A percentile compares a stretch with the other conserved stretches of the same genome.
phyloP scores from a whole-genome alignment of 2,329 filamentous ascomycete genomes.

The Akanthomyces muscarius region DNA sequence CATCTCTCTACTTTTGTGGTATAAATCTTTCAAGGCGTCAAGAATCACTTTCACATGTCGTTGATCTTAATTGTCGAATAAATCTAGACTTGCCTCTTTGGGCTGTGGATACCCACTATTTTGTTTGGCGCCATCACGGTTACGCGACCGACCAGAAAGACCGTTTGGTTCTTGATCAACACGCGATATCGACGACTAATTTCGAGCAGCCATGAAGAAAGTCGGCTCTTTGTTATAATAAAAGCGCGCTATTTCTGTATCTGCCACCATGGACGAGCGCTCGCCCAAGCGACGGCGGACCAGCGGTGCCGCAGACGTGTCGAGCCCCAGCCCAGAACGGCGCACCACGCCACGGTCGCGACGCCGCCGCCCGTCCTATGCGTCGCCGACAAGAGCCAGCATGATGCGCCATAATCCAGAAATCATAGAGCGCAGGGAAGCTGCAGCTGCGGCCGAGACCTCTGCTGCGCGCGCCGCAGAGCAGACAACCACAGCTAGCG shows the following conservation, averaged over 20 bases:
- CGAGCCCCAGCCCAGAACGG: constrained; percentile 27
- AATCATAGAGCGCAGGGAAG: constrained; percentile 45
- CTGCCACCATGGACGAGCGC: constrained; percentile 44
- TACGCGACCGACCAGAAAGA: background rate
- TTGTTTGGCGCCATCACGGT: constrained; percentile 12
- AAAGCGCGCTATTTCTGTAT: background rate
- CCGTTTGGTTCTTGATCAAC: background rate
- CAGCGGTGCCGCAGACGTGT: constrained; percentile 27
- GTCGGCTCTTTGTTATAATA: background rate
- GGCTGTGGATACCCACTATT: constrained; percentile 1
- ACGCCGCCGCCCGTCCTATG: constrained; percentile 52
- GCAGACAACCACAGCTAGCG: constrained; percentile 9
- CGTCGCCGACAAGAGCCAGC: constrained; percentile 64
- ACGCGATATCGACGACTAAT: background rate
- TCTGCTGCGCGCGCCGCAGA: constrained; percentile 2
- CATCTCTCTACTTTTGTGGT: no score
- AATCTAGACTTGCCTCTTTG: background rate
- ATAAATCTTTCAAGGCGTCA: no score
- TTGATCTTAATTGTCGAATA: no score
- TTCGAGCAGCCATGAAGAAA: background rate
- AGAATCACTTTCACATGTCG: no score
- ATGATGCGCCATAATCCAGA: constrained; percentile 58
- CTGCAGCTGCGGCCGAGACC: constrained; percentile 32
- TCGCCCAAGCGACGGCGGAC: constrained; percentile 61
- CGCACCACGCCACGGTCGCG: constrained; percentile 23